Percentiles rank a stretch among this genome's conserved stretches.
Conservation (phyloP, 345 rosid species). For the Rhizophora mangle region DNA sequence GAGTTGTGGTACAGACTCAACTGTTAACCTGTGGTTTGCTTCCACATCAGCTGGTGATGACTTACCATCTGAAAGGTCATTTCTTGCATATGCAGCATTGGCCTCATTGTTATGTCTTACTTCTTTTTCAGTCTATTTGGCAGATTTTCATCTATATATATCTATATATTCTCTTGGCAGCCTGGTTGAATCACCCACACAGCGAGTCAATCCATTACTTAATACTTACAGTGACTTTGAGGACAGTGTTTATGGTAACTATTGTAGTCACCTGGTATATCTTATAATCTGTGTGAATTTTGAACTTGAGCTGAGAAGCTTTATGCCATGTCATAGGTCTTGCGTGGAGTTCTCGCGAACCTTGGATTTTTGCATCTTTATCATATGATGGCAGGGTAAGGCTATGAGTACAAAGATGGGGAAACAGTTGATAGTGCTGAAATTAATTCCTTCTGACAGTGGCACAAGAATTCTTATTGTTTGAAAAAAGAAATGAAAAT, state of each 20-base stretch:
- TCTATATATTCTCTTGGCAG: constrained; percentile 12
- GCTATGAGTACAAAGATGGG: background rate
- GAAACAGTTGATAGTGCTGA: background rate
- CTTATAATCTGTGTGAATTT: background rate
- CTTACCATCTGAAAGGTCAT: constrained; percentile 48
- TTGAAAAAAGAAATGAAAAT: background rate
- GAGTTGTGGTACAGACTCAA: constrained; percentile 94
- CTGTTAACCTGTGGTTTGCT: constrained; percentile 80
- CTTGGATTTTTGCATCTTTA: constrained; percentile 82
- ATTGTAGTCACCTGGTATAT: constrained; percentile 9
- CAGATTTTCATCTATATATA: background rate
- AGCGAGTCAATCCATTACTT: constrained; percentile 29
- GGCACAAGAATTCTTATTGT: background rate
- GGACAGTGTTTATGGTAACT: constrained; percentile 82
- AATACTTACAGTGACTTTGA: constrained; percentile 77
- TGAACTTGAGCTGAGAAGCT: constrained; percentile 15
- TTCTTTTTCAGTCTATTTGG: background rate
- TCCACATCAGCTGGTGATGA: constrained; percentile 46
- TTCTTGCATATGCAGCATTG: constrained; percentile 1
- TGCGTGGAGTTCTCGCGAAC: constrained; percentile 89
- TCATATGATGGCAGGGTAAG: constrained; percentile 96
- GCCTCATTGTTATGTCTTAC: background rate
- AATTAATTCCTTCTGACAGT: background rate
- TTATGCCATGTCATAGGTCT: constrained; percentile 48
- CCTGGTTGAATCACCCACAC: constrained; percentile 12